These are phyloP conservation scores for Stephanodiscus triporus DNA, from an alignment of 108 stramenopile species.

Conservation along the genomic window DNA sequence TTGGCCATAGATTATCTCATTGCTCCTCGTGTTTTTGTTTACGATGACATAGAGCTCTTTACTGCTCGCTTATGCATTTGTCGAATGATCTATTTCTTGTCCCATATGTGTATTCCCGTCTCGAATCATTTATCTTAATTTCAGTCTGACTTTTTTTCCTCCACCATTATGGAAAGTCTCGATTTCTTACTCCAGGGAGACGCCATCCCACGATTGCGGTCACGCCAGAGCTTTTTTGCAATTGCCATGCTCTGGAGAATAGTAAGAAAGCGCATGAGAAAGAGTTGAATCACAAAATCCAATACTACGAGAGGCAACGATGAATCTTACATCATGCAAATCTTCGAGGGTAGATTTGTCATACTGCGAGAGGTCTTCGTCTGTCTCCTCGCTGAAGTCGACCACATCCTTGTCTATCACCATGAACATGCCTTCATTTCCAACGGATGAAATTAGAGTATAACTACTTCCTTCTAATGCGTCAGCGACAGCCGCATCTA, in stretches of 20 bases:
- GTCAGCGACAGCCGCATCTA: conserved; percentile 52
- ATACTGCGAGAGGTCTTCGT: conserved; percentile 52
- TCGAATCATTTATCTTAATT: not conserved
- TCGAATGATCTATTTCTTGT: not conserved
- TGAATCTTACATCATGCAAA: conserved; percentile 55
- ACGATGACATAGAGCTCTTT: not conserved
- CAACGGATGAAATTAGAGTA: conserved; percentile 70
- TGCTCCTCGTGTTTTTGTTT: not conserved
- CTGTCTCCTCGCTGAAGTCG: conserved; percentile 62
- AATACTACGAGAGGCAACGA: not conserved
- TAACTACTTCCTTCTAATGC: conserved; percentile 50
- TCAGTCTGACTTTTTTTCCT: conserved; percentile 41
- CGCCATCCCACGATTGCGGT: conserved; percentile 47
- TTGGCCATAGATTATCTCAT: not conserved
- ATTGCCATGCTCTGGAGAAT: conserved; percentile 57
- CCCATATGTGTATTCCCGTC: not conserved
- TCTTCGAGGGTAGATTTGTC: conserved; percentile 56
- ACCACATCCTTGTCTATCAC: conserved; percentile 53
- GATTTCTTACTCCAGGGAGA: conserved; percentile 41
- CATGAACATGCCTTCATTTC: conserved; percentile 65
- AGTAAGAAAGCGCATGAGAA: not conserved
- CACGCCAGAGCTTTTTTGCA: conserved; percentile 65
- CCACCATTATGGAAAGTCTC: conserved; percentile 37
- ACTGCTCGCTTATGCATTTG: not conserved
- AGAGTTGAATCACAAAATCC: not conserved